Evolutionary conservation across 176 grass and related monocot species (phyloP).

Genomic region (Triticum dicoccoides): DNA sequence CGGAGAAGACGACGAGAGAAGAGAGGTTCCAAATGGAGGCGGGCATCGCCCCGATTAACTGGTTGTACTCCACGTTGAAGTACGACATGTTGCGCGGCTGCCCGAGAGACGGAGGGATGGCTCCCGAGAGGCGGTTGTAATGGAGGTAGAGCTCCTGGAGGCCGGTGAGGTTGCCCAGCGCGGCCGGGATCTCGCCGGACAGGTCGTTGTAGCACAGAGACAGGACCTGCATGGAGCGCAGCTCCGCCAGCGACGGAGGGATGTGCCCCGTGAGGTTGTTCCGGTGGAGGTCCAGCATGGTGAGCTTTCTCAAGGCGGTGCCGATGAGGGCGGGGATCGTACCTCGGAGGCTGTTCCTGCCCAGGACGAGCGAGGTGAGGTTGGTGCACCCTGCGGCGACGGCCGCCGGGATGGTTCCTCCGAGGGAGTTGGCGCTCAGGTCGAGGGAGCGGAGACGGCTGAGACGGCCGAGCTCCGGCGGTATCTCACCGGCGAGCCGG

Average conservation of each 20-base stretch:
- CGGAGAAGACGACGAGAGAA: background rate
- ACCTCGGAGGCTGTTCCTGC: background rate
- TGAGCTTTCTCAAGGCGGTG: background rate
- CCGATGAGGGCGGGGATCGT: background rate
- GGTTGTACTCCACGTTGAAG: background rate
- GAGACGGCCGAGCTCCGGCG: background rate
- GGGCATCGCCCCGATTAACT: background rate
- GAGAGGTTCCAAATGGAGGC: background rate
- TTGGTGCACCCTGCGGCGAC: background rate
- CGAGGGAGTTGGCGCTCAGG: background rate
- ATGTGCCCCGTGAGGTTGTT: background rate
- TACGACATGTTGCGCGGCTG: background rate
- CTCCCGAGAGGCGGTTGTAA: background rate
- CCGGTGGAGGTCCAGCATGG: background rate
- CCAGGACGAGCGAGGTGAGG: background rate
- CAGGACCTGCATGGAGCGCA: background rate
- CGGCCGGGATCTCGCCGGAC: background rate
- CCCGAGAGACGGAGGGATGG: background rate
- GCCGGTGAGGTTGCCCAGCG: background rate
- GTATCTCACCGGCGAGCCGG: background rate
- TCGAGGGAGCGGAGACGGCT: background rate
- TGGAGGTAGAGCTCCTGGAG: background rate
- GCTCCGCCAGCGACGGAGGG: background rate
- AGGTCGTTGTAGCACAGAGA: background rate
- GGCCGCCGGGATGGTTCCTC: background rate